Conservation (phyloP, 1,139 yeast species). For the Yamadazyma friedrichii region DNA sequence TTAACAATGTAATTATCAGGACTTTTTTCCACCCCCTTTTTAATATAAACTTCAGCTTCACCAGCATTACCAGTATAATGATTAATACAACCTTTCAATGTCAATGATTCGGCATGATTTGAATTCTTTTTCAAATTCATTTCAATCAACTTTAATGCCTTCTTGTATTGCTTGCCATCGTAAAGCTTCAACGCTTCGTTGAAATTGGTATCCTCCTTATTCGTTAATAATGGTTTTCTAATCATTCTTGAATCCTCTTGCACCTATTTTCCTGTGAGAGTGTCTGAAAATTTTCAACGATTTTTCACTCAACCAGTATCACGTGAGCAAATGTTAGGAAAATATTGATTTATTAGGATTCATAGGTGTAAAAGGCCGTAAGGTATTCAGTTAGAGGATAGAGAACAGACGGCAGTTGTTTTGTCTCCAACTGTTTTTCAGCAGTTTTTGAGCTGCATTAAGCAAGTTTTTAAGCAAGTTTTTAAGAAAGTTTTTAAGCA, state of each 20-base stretch:
- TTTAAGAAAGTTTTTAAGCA: too few species aligned
- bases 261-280: background rate
- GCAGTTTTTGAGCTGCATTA: too few species aligned
- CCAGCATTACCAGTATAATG: slow-evolving; percentile 50
- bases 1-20: slow-evolving; percentile 65
- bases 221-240: slow-evolving; percentile 4
- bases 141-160: slow-evolving; percentile 76
- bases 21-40: slow-evolving; percentile 60
- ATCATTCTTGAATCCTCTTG: slow-evolving; percentile 2
- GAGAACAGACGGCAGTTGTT: too few species aligned
- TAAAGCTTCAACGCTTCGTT: slow-evolving; percentile 80
- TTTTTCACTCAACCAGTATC: background rate
- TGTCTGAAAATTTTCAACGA: too few species aligned
- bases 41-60: slow-evolving; percentile 65
- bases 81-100: slow-evolving; percentile 78
- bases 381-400: too few species aligned
- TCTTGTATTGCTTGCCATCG: slow-evolving; percentile 84
- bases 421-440: too few species aligned
- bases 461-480: too few species aligned
- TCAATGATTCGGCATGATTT: slow-evolving; percentile 75
- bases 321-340: background rate
- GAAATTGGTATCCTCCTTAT: slow-evolving; percentile 67
- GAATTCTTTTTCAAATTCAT: slow-evolving; percentile 73
- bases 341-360: background rate
- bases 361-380: too few species aligned